Conservation (phyloP, 768 basidiomycete species). For the Lactarius pseudohatsudake region DNA sequence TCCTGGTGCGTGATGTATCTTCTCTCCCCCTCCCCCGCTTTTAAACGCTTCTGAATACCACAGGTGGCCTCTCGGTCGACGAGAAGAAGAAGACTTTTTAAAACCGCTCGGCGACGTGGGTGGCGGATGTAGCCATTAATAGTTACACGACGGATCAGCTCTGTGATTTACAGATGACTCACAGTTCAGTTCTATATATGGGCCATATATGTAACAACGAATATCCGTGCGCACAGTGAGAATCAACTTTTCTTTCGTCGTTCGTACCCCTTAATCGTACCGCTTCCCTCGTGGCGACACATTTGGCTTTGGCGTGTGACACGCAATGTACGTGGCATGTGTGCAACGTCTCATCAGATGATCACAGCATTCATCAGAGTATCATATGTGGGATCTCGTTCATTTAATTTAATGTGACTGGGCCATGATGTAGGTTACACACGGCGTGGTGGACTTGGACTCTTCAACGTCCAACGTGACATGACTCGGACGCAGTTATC, state of each 20-base stretch:
- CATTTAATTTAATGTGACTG: background rate
- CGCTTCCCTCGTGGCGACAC: background rate
- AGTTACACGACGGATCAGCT: background rate
- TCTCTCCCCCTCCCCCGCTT: background rate
- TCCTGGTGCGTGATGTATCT: slow-evolving; percentile 57
- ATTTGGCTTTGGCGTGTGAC: background rate
- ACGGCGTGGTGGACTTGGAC: background rate
- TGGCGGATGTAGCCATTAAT: slow-evolving; percentile 3
- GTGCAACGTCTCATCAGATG: background rate
- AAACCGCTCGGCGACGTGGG: slow-evolving; percentile 5
- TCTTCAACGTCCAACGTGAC: background rate
- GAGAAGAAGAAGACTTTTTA: slow-evolving; percentile 98
- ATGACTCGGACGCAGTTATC: background rate
- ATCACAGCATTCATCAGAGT: background rate
- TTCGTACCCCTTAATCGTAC: background rate
- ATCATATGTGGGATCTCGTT: background rate
- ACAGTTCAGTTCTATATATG: slow-evolving; percentile 21
- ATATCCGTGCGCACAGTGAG: slow-evolving; percentile 7
- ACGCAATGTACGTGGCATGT: background rate
- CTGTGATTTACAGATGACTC: slow-evolving; percentile 13
- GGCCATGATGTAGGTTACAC: background rate
- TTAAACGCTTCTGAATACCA: slow-evolving; percentile 20
- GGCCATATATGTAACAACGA: slow-evolving; percentile 18
- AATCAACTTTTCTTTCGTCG: slow-evolving; percentile 7
- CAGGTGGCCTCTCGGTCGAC: slow-evolving; percentile 93